Evolutionary conservation across 2,329 filamentous ascomycete species (phyloP).

Genomic region (Cordyceps pruinosa): DNA sequence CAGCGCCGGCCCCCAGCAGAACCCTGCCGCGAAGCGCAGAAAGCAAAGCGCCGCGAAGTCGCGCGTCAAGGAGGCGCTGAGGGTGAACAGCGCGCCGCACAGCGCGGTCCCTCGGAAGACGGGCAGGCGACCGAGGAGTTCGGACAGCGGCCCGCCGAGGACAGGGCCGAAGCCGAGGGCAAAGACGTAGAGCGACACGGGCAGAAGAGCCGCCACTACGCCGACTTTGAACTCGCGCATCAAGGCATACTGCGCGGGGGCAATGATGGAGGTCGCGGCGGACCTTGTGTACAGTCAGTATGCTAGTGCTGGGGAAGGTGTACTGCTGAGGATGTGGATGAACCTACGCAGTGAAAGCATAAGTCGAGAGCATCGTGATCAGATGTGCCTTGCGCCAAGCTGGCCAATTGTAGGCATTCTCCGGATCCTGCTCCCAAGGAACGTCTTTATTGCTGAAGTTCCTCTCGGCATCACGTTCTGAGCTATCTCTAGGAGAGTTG

Average conservation of each 20-base stretch:
- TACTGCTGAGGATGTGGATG: not conserved
- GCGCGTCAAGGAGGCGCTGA: conserved; percentile 46
- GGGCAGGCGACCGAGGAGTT: conserved; percentile 47
- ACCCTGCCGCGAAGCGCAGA: conserved; percentile 50
- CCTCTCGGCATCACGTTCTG: too few relatives aligned
- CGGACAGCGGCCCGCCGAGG: conserved; percentile 51
- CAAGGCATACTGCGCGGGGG: conserved; percentile 38
- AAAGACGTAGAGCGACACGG: conserved; percentile 52
- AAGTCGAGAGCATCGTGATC: conserved; percentile 30
- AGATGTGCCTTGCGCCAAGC: conserved; percentile 32
- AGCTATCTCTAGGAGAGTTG: too few relatives aligned
- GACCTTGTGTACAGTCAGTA: conserved; percentile 32
- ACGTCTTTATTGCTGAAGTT: too few relatives aligned
- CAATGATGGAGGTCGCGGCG: conserved; percentile 48
- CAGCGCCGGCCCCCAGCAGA: conserved; percentile 42
- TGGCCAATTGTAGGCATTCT: conserved; percentile 49
- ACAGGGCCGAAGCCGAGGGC: conserved; percentile 55
- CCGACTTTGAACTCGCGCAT: conserved; percentile 47
- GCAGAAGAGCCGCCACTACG: conserved; percentile 51
- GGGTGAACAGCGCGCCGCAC: conserved; percentile 46
- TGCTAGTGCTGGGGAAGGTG: not conserved
- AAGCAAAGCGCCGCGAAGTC: conserved; percentile 45
- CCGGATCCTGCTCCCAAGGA: conserved; percentile 32
- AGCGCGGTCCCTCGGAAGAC: conserved; percentile 43
- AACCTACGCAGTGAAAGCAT: conserved; percentile 37